Percentiles rank a stretch among this genome's conserved stretches.
Conservation (phyloP, 2,329 filamentous ascomycete species). For the Aspergillus tubingensis region DNA sequence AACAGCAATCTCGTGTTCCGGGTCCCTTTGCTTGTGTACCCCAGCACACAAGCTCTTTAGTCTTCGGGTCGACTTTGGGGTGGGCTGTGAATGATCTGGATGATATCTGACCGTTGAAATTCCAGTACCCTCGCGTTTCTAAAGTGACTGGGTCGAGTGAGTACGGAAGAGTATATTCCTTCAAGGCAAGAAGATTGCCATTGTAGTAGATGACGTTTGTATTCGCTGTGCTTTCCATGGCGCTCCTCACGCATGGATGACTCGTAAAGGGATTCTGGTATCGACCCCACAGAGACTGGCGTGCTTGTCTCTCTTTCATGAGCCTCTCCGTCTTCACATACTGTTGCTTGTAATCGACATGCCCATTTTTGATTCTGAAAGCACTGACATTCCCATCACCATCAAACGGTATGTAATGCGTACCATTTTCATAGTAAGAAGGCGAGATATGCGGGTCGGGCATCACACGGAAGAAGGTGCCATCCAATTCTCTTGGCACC, state of each 20-base stretch:
- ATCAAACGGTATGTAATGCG: slow-evolving; percentile 22
- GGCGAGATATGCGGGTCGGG: slow-evolving; percentile 27
- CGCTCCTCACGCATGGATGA: slow-evolving; percentile 30
- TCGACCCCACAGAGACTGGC: not conserved
- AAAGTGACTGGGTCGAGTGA: slow-evolving; percentile 44
- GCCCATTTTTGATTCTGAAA: slow-evolving; percentile 33
- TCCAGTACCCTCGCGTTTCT: slow-evolving; percentile 33
- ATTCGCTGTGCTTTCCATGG: slow-evolving; percentile 48
- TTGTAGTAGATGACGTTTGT: slow-evolving; percentile 62
- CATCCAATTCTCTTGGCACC: slow-evolving; percentile 35
- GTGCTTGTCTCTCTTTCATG: slow-evolving; percentile 21
- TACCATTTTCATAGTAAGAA: slow-evolving; percentile 17
- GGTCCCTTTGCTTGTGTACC: slow-evolving; percentile 43
- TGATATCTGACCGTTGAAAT: too few species aligned
- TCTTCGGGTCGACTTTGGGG: slow-evolving; percentile 48
- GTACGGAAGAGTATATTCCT: slow-evolving; percentile 55
- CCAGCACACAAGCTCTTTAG: slow-evolving; percentile 45
- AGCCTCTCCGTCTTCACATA: slow-evolving; percentile 37
- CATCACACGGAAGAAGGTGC: slow-evolving; percentile 36
- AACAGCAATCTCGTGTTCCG: too few species aligned
- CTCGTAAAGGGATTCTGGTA: slow-evolving; percentile 34
- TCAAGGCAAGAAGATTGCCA: slow-evolving; percentile 48
- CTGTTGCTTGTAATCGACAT: slow-evolving; percentile 31
- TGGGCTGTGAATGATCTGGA: slow-evolving; percentile 17
- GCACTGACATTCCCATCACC: slow-evolving; percentile 36